phyloP scores from a whole-genome alignment of 1,284 basidiomycete genomes.

The Mycosarcoma maydis region DNA sequence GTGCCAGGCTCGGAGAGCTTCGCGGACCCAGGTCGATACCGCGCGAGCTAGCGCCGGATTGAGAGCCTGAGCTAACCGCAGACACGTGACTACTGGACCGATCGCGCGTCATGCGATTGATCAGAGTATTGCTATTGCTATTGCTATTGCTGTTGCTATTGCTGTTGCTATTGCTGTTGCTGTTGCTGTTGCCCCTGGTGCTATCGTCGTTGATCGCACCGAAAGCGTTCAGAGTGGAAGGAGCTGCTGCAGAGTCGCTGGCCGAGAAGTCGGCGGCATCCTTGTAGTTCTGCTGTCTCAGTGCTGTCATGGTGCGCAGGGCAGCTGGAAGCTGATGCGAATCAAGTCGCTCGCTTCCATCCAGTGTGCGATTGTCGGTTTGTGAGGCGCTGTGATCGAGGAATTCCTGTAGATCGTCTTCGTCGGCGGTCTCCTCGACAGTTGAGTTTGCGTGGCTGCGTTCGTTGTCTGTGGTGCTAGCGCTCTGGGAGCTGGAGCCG shows the following conservation, averaged over 20 bases:
- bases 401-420: constrained; percentile 47
- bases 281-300: constrained; percentile 18
- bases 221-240: not conserved
- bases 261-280: constrained; percentile 6
- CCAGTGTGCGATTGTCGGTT: constrained; percentile 16
- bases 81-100: constrained; percentile 48
- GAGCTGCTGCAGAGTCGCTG: not conserved
- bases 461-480: constrained; percentile 28
- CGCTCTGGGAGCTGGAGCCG: constrained; percentile 25
- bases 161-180: not conserved
- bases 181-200: not conserved
- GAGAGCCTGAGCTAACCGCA: constrained; percentile 33
- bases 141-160: not conserved
- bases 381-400: constrained; percentile 20
- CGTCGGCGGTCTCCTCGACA: constrained; percentile 12
- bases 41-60: constrained; percentile 27
- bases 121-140: not conserved
- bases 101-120: constrained; percentile 20
- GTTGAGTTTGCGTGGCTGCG: constrained; percentile 15
- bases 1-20: constrained; percentile 30
- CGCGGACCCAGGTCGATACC: constrained; percentile 14
- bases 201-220: not conserved
- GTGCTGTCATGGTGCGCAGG: constrained; percentile 28
- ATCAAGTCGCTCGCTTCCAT: constrained; percentile 32
- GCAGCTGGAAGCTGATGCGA: constrained; percentile 28